Percentiles rank a stretch among this genome's conserved stretches.
phyloP scores from a whole-genome alignment of 2,329 filamentous ascomycete genomes.

The Rhinocladiella mackenziei region DNA sequence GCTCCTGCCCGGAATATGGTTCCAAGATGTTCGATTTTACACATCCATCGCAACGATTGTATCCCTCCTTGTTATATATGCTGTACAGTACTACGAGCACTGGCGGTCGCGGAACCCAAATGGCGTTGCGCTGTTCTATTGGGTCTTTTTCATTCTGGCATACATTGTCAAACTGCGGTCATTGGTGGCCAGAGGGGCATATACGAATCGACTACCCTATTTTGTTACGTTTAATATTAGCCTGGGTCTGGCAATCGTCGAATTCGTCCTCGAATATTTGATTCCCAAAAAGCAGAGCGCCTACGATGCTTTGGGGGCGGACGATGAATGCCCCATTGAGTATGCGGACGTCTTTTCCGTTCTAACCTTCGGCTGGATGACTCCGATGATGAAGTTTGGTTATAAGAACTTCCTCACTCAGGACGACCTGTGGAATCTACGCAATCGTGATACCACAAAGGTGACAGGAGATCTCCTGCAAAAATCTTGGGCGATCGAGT shows the following conservation, averaged over 20 bases:
- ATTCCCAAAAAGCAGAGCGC: constrained; percentile 72
- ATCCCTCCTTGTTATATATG: constrained; percentile 70
- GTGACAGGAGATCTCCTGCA: constrained; percentile 68
- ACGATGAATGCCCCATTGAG: constrained; percentile 70
- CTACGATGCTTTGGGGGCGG: constrained; percentile 64
- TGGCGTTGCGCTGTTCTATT: constrained; percentile 85
- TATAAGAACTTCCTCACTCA: constrained; percentile 90
- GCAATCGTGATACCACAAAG: constrained; percentile 73
- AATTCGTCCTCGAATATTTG: constrained; percentile 79
- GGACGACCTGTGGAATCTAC: constrained; percentile 90
- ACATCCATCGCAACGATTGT: constrained; percentile 67
- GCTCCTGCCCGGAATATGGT: constrained; percentile 66
- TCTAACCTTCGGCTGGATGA: constrained; percentile 98
- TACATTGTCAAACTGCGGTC: constrained; percentile 81
- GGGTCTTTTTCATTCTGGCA: constrained; percentile 77
- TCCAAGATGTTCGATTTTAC: constrained; percentile 80
- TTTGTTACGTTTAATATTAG: constrained; percentile 73
- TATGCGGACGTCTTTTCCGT: constrained; percentile 92
- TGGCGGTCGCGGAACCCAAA: constrained; percentile 78
- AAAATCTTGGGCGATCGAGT: constrained; percentile 70
- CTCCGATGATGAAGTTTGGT: constrained; percentile 90
- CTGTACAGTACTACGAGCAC: constrained; percentile 83
- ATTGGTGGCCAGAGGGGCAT: constrained; percentile 71
- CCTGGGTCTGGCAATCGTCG: constrained; percentile 63
- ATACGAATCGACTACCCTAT: constrained; percentile 63